Evolutionary conservation across 345 rosid genomes (phyloP).

Genomic region (Eucalyptus brandiana): DNA sequence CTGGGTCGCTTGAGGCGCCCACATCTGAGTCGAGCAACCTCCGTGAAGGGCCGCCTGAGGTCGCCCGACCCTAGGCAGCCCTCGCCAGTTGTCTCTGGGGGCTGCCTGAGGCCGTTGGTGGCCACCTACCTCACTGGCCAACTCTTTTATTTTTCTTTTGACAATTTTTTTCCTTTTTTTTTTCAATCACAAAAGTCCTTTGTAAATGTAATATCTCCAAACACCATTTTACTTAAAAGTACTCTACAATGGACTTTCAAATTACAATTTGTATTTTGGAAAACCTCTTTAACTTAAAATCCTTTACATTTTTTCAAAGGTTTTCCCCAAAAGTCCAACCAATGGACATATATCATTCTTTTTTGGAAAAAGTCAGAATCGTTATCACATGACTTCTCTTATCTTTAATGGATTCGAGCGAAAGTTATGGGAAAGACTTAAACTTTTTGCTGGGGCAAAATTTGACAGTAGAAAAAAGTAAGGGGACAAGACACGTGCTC

Average conservation of each 20-base stretch:
- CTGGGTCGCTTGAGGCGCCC: fast-evolving
- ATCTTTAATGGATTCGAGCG: not conserved
- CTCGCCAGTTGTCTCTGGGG: fast-evolving
- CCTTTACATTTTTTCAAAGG: fast-evolving
- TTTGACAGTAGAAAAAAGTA: not conserved
- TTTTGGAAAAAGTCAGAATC: not conserved
- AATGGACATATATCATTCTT: not conserved
- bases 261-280: too few species aligned
- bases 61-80: fast-evolving
- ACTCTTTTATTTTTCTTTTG: too few species aligned
- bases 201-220: too few species aligned
- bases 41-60: fast-evolving
- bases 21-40: fast-evolving
- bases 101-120: fast-evolving
- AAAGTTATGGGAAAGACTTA: not conserved
- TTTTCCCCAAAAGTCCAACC: too few species aligned
- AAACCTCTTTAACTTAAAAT: too few species aligned
- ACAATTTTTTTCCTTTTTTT: too few species aligned
- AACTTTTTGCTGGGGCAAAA: not conserved
- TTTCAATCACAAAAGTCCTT: too few species aligned
- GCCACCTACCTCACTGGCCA: fast-evolving
- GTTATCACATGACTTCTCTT: not conserved
- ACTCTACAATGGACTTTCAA: too few species aligned
- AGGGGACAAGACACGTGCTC: not conserved
- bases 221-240: fast-evolving